Conservation (phyloP, 805 yeast genomes). For the Yueomyces sp. region DNA sequence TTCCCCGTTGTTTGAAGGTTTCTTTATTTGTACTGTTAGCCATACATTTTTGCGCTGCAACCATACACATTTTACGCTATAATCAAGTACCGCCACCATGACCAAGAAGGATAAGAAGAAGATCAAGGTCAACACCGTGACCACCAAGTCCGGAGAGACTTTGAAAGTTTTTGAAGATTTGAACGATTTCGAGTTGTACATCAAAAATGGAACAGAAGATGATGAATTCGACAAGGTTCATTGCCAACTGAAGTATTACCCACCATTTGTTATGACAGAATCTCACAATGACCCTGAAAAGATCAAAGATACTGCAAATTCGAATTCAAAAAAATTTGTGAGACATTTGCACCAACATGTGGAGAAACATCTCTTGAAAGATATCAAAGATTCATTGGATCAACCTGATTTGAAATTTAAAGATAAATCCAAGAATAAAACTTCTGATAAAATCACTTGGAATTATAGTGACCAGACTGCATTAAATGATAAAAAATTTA, state of each 20-base stretch:
- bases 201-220: constrained; percentile 65
- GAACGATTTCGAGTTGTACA: constrained; percentile 45
- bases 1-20: too few relatives aligned
- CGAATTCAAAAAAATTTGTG: constrained; percentile 56
- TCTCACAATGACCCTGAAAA: constrained; percentile 59
- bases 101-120: constrained; percentile 18
- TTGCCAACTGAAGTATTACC: constrained; percentile 53
- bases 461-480: constrained; percentile 44
- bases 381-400: constrained; percentile 50
- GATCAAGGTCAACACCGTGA: constrained; percentile 16
- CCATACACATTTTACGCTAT: too few relatives aligned
- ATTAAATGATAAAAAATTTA: constrained; percentile 52
- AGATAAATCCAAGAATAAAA: constrained; percentile 33
- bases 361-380: constrained; percentile 55
- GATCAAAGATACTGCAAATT: constrained; percentile 58
- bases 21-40: too few relatives aligned
- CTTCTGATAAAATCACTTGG: constrained; percentile 43
- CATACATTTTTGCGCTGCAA: too few relatives aligned
- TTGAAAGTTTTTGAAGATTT: constrained; percentile 44
- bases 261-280: constrained; percentile 59
- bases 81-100: constrained; percentile 4
- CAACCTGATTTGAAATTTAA: constrained; percentile 36
- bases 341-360: constrained; percentile 67
- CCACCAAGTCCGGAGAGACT: constrained; percentile 19
- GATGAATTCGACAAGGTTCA: constrained; percentile 59